Conservation (phyloP, 176 grass and related monocot species). For the Paspalum vaginatum region DNA sequence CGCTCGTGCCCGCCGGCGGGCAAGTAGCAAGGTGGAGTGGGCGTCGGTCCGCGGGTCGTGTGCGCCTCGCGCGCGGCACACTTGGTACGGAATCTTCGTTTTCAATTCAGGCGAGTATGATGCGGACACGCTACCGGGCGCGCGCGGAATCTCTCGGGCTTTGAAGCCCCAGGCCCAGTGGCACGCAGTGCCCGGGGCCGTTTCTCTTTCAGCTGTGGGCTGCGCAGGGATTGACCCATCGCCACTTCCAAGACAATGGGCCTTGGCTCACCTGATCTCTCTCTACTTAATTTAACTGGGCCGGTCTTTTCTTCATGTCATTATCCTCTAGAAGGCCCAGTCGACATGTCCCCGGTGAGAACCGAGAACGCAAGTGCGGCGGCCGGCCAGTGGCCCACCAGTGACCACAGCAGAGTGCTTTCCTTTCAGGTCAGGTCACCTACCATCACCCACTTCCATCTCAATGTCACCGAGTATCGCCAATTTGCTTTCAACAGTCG, state of each 20-base stretch:
- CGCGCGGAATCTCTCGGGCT: neutral
- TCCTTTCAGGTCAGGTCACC: neutral
- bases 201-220: too few species aligned
- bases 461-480: neutral
- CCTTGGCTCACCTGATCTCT: neutral
- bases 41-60: neutral
- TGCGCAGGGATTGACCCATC: too few species aligned
- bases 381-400: neutral
- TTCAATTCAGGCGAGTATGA: neutral
- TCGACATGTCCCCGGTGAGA: too few species aligned
- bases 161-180: neutral
- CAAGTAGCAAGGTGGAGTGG: neutral
- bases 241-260: neutral
- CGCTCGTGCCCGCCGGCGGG: neutral
- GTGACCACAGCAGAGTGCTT: too few species aligned
- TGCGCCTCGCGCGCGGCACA: constrained; percentile 2
- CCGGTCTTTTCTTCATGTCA: neutral
- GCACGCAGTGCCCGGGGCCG: too few species aligned
- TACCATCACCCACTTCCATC: neutral
- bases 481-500: neutral
- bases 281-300: neutral
- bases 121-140: constrained; percentile 1
- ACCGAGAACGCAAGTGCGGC: neutral
- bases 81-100: neutral
- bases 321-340: neutral